A percentile compares a stretch with the other conserved stretches of the same genome.
Conservation (phyloP, 495 filamentous ascomycete genomes). For the Trichoderma reesei region DNA sequence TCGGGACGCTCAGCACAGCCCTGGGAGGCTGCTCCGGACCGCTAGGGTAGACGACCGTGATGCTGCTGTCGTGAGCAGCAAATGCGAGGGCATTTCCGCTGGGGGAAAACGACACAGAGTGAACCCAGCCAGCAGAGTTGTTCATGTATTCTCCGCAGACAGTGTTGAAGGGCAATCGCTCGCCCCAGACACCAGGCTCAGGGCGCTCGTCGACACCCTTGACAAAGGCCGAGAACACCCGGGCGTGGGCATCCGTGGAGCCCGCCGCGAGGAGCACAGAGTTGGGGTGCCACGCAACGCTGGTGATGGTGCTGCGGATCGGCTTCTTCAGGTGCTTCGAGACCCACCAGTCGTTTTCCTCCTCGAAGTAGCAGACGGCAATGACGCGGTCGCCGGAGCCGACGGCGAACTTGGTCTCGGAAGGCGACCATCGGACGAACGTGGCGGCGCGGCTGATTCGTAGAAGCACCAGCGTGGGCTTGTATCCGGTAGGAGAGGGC, state of each 20-base stretch:
- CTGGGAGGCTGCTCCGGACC: conserved; percentile 84
- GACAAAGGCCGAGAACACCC: conserved; percentile 91
- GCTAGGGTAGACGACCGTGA: conserved; percentile 92
- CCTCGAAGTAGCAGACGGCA: conserved; percentile 97
- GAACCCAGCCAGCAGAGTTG: conserved; percentile 92
- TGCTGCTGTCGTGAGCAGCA: conserved; percentile 84
- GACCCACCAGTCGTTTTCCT: conserved; percentile 99
- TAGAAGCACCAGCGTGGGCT: conserved; percentile 91
- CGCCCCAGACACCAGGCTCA: conserved; percentile 85
- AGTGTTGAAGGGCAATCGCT: conserved; percentile 91
- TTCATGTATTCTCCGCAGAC: conserved; percentile 95
- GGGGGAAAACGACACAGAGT: conserved; percentile 82
- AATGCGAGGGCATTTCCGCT: conserved; percentile 87
- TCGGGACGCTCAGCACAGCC: conserved; percentile 79
- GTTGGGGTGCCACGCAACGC: conserved; percentile 93
- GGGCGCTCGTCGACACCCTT: conserved; percentile 86
- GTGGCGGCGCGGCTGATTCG: conserved; percentile 96
- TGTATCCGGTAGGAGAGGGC: conserved; percentile 80
- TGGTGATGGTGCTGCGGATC: conserved; percentile 90
- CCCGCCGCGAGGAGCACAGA: conserved; percentile 88
- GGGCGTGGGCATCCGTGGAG: conserved; percentile 92
- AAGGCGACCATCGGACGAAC: conserved; percentile 94
- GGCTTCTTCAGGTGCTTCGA: conserved; percentile 99
- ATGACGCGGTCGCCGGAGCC: conserved; percentile 93
- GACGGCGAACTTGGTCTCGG: conserved; percentile 93